Conservation (phyloP, 2,329 filamentous ascomycete species). For the Pochonia chlamydosporia region DNA sequence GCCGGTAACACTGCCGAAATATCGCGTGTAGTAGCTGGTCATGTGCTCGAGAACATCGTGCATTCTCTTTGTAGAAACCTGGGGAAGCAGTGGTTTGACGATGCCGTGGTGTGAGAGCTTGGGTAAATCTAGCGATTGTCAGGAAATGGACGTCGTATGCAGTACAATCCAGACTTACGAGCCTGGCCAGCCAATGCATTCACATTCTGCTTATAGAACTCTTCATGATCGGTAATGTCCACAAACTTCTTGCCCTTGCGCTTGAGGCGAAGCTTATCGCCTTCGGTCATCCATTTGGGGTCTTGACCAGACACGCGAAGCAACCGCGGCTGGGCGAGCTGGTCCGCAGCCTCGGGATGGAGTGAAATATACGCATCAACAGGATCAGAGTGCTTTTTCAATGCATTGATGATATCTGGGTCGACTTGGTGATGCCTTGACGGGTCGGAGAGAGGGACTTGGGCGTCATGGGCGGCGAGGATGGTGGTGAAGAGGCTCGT, state of each 20-base stretch:
- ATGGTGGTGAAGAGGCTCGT: not conserved
- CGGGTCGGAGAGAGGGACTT: not conserved
- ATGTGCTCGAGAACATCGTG: constrained; percentile 55
- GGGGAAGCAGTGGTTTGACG: constrained; percentile 49
- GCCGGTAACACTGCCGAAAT: constrained; percentile 36
- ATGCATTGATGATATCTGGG: constrained; percentile 16
- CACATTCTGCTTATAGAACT: constrained; percentile 31
- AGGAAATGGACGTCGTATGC: not conserved
- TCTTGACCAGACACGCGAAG: constrained; percentile 60
- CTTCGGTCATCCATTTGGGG: constrained; percentile 62
- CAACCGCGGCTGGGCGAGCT: constrained; percentile 41
- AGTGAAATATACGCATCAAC: constrained; percentile 22
- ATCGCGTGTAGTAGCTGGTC: constrained; percentile 55
- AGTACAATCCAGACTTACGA: constrained; percentile 1
- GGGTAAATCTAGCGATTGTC: constrained; percentile 21
- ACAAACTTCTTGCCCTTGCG: constrained; percentile 64
- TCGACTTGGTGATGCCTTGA: constrained; percentile 10
- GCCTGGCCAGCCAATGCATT: constrained; percentile 15
- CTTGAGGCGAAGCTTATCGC: constrained; percentile 65
- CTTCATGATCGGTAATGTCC: constrained; percentile 61
- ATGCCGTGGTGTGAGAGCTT: constrained; percentile 43
- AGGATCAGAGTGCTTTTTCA: constrained; percentile 20
- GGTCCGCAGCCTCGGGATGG: constrained; percentile 19
- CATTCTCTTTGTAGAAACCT: constrained; percentile 61
- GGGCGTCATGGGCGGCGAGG: not conserved